A percentile compares a stretch with the other conserved stretches of the same genome.
Evolutionary conservation across 352 stramenopile species (phyloP).

Genomic region (Pythium sp.): DNA sequence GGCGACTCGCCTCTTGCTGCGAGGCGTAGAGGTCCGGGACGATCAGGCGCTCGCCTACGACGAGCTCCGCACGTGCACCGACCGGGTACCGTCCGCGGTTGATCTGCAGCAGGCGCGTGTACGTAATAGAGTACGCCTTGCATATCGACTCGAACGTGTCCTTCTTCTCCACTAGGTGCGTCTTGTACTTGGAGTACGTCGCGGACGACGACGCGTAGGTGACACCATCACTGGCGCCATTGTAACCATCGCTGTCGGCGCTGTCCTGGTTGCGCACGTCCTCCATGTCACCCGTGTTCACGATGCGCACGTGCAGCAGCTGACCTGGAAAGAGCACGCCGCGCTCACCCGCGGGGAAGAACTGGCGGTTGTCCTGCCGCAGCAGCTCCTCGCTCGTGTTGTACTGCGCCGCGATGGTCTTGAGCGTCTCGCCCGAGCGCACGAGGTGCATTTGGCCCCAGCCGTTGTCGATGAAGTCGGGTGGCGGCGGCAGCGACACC

Average conservation of each 20-base stretch:
- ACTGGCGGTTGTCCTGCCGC: slow-evolving; percentile 76
- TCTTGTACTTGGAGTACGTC: slow-evolving; percentile 68
- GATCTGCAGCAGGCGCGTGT: slow-evolving; percentile 68
- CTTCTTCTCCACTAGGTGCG: slow-evolving; percentile 38
- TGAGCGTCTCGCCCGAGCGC: slow-evolving; percentile 60
- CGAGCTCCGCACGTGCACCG: slow-evolving; percentile 58
- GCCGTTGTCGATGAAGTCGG: slow-evolving; percentile 78
- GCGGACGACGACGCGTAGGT: slow-evolving; percentile 39
- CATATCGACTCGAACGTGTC: slow-evolving; percentile 82
- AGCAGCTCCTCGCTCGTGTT: slow-evolving; percentile 81
- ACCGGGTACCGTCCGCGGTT: slow-evolving; percentile 72
- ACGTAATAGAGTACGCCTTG: slow-evolving; percentile 61
- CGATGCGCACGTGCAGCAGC: slow-evolving; percentile 71
- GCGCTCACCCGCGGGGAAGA: slow-evolving; percentile 75
- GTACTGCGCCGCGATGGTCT: slow-evolving; percentile 68
- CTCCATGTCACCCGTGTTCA: slow-evolving; percentile 78
- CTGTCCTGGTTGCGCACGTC: slow-evolving; percentile 8
- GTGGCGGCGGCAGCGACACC: slow-evolving; percentile 69
- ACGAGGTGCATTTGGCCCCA: slow-evolving; percentile 87
- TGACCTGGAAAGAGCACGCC: slow-evolving; percentile 63
- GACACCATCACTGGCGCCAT: neutral
- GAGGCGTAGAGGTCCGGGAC: slow-evolving; percentile 65
- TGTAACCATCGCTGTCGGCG: neutral
- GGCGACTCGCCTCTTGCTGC: slow-evolving; percentile 45
- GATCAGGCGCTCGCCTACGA: slow-evolving; percentile 63